Base-by-base conservation (phyloP, 441 rosid genomes). In the Erodium texanum region DNA sequence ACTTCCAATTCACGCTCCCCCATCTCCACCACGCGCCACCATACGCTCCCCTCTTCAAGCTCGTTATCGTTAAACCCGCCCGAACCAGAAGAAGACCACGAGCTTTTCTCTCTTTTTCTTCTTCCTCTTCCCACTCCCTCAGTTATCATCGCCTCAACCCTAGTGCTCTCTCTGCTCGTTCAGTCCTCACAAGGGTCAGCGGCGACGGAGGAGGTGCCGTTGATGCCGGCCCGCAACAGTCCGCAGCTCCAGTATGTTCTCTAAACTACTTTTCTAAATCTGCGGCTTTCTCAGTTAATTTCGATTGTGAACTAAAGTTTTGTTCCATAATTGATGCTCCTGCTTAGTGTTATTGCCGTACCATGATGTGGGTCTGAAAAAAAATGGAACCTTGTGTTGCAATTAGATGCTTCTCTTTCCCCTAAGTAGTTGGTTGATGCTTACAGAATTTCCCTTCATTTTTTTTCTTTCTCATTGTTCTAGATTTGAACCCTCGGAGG, bases 181-280 rank as follows among this genome's bases (percentile, higher is more conserved):
- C 74, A 43, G 69, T 77, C 0, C 67, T 72, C 27, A 50, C 73
- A 15, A 73, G 78, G 71, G 79, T 65, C 72, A 29, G 71, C 59
- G 29, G 71, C 73, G 85, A 74, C 66, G 87, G 78, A 22, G 76
- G 66, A 50, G 67, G 68, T 52, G 29, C 79, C 52, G 18, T 76
- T 48, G 82, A 78, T 8, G 65, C 80, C 29, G 29, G 29, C 29
- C 29, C 29, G 29, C 29, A 27, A 27, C 29, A 1, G 29, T 27
- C 29, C 1, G 29, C 29, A 66, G 41, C 83, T 71, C 73, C 84
- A 78, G 94, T 90, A 82, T 84, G 87, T 80, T 54, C 61, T 59
- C 19, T 68, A 36, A 66, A 45, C 11, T 41, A 45, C 22, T 32
- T 27, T 72, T 73, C 65, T 56, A 23, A 10, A 15, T 41, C 38